Percentiles rank a stretch among this genome's conserved stretches.
phyloP scores from a whole-genome alignment of 805 yeast genomes.

The Lipomyces yamanashiensis region DNA sequence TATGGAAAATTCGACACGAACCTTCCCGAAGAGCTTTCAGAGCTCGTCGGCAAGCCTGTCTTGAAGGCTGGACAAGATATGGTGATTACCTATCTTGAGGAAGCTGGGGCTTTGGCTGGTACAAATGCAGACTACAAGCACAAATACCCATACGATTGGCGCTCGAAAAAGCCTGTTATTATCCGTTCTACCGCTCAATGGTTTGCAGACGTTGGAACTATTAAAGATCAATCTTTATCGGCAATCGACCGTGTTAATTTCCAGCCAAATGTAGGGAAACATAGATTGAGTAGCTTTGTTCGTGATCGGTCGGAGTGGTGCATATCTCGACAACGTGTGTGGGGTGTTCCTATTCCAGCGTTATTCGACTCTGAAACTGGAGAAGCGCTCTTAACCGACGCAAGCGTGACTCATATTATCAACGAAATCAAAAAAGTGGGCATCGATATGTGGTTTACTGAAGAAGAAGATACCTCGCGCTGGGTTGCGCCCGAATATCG shows the following conservation, averaged over 20 bases:
- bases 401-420: conserved; percentile 63
- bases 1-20: conserved; percentile 67
- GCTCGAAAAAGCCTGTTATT: conserved; percentile 93
- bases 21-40: conserved; percentile 54
- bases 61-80: conserved; percentile 59
- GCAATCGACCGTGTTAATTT: conserved; percentile 70
- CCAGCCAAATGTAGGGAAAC: conserved; percentile 72
- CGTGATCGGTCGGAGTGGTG: conserved; percentile 92
- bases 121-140: conserved; percentile 62
- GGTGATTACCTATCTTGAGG: conserved; percentile 53
- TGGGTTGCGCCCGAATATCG: conserved; percentile 73
- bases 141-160: conserved; percentile 96
- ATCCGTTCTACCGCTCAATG: conserved; percentile 96
- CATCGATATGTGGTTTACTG: conserved; percentile 79
- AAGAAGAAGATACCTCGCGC: conserved; percentile 54
- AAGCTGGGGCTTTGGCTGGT: conserved; percentile 54
- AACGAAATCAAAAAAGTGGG: conserved; percentile 61
- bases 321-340: conserved; percentile 89
- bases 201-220: conserved; percentile 83
- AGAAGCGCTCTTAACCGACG: conserved; percentile 64
- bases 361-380: conserved; percentile 65
- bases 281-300: conserved; percentile 73
- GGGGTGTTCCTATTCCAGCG: conserved; percentile 99
- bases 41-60: conserved; percentile 62
- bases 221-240: conserved; percentile 64